Percentiles rank a stretch among this genome's conserved stretches.
Conservation (phyloP, 345 rosid species). For the Dimocarpus longan region DNA sequence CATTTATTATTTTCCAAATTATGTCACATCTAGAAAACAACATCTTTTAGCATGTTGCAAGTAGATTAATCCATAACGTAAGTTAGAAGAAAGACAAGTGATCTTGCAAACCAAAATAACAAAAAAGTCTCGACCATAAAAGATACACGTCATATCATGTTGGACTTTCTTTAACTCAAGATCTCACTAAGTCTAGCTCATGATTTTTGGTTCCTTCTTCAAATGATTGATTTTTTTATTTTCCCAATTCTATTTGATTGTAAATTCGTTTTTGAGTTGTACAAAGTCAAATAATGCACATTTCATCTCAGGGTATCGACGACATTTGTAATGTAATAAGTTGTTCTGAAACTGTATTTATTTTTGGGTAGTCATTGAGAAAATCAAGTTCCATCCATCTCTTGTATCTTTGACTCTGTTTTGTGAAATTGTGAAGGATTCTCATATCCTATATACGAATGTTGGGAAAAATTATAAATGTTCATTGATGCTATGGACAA, state of each 20-base stretch:
- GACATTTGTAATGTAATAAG: neutral
- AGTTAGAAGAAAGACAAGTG: constrained; percentile 32
- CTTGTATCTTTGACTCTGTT: neutral
- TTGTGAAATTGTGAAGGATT: neutral
- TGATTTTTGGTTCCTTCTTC: neutral
- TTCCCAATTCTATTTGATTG: neutral
- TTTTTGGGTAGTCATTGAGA: too few relatives aligned
- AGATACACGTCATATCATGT: constrained; percentile 65
- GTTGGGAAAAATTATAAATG: too few relatives aligned
- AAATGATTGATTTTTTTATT: neutral
- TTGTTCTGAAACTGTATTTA: neutral
- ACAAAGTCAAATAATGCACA: constrained; percentile 7
- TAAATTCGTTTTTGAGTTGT: neutral
- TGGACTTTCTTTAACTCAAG: constrained; percentile 64
- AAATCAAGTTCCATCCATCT: neutral
- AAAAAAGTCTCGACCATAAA: constrained; percentile 31
- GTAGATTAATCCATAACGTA: too few relatives aligned
- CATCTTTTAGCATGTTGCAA: too few relatives aligned
- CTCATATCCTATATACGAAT: too few relatives aligned
- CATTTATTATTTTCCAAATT: too few relatives aligned
- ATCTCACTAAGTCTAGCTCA: constrained; percentile 24
- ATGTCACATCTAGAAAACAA: too few relatives aligned
- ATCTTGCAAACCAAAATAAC: constrained; percentile 24
- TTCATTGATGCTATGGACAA: too few relatives aligned
- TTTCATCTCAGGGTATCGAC: neutral